Conservation (phyloP, 257 asterid species). For the Mitragyna speciosa region DNA sequence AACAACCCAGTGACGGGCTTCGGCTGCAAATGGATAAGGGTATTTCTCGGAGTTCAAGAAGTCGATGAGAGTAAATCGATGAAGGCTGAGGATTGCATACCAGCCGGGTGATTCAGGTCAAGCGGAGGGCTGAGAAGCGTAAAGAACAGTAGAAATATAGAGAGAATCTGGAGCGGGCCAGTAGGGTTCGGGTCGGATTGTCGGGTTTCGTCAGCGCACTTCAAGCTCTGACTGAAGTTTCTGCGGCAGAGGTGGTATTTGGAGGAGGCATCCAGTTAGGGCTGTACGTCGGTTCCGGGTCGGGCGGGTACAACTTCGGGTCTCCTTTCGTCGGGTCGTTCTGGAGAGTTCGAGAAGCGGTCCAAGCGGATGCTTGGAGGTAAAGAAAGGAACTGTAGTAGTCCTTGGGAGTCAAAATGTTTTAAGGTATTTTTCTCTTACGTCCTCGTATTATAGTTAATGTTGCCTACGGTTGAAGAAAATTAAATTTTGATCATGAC, state of each 20-base stretch:
- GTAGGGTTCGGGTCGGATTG: constrained; percentile 38
- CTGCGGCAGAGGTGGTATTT: constrained; percentile 33
- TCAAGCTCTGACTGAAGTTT: constrained; percentile 39
- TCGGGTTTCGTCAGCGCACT: constrained; percentile 41
- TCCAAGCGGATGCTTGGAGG: neutral
- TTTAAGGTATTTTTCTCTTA: no score
- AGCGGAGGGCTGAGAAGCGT: constrained; percentile 31
- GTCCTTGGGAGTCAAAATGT: no score
- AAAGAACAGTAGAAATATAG: constrained; percentile 45
- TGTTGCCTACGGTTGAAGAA: no score
- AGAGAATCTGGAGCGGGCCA: constrained; percentile 35
- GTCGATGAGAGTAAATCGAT: constrained; percentile 25
- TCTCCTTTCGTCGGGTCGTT: neutral
- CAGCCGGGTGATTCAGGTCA: no score
- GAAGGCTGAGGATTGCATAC: no score
- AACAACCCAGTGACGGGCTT: constrained; percentile 39
- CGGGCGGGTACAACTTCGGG: neutral
- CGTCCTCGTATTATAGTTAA: no score
- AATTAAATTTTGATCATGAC: no score
- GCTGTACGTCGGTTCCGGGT: neutral
- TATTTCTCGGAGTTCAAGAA: constrained; percentile 43
- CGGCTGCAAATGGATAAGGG: constrained; percentile 36
- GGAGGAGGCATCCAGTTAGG: constrained; percentile 38
- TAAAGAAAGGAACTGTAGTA: neutral
- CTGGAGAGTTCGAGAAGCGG: neutral